Evolutionary conservation across 805 yeast species (phyloP), one percentile per base, ranked within the genome.

Genomic region (Saturnispora sekii): DNA sequence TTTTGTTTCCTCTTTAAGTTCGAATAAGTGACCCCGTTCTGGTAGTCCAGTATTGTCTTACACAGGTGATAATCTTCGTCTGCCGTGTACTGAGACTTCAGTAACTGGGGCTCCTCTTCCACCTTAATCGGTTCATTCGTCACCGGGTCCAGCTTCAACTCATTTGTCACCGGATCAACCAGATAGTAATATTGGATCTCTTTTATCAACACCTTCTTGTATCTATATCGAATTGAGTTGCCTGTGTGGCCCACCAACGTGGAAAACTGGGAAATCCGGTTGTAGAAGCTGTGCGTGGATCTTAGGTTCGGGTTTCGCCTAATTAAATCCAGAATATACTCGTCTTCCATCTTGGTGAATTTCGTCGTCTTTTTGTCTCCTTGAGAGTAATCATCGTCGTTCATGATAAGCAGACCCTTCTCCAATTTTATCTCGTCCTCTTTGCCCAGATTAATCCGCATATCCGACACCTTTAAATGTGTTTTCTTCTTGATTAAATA

Each of bases 191-290:
- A 76, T 2, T 63, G 65, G 34, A 77, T 51, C 32, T 63, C 56
- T 29, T 64, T 60, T 2, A 68, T 55, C 12, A 77, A 56, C 26
- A 69, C 66, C 18, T 67, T 71, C 51, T 80, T 67, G 54, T 61
- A 77, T 55, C 83, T 69, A 51, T 73, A 83, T 51, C 94, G 70
- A 39, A 84, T 77, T 1, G 89, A 81, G 51, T 84, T 80, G 10
- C 88, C 86, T 0, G 90, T 81, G 62, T 84, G 93, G 41, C 75
- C 76, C 16, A 72, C 70, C 45, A 84, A 66, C 21, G 53, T 39
- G 1, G 59, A 58, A 40, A 72, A 63, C 28, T 69, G 64, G 0
- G 87, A 78, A 53, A 84, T 75, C 48, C 73, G 77, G 37, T 76
- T 76, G 54, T 72, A 84, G 41, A 84, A 72, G 41, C 74, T 72